Percentiles rank a stretch among this genome's conserved stretches.
Conservation (phyloP, 805 yeast species). For the Starmerella stigmatis region DNA sequence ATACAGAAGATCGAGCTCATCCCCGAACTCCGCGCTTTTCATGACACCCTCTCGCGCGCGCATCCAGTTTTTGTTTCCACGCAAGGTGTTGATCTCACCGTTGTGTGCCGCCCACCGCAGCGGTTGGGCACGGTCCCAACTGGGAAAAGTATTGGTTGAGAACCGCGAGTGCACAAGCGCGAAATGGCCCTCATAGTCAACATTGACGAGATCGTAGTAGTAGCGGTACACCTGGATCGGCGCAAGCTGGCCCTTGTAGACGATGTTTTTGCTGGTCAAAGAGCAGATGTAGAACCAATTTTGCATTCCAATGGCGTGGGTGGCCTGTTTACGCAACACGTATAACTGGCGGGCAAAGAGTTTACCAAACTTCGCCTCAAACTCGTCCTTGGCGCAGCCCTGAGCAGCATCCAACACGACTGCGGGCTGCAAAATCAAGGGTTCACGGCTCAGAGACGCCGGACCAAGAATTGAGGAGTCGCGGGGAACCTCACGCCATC, state of each 20-base stretch:
- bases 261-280: constrained; percentile 75
- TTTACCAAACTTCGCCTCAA: constrained; percentile 48
- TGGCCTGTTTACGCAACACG: constrained; percentile 77
- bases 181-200: constrained; percentile 88
- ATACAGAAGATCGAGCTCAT: constrained; percentile 77
- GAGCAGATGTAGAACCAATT: constrained; percentile 98
- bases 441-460: constrained; percentile 88
- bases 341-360: constrained; percentile 74
- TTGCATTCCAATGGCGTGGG: constrained; percentile 84
- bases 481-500: constrained; percentile 92
- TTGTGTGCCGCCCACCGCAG: constrained; percentile 95
- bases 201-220: constrained; percentile 84
- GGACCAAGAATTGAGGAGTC: constrained; percentile 93
- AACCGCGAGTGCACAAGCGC: constrained; percentile 95
- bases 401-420: constrained; percentile 53
- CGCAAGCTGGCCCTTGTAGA: constrained; percentile 94
- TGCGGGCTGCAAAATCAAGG: constrained; percentile 85
- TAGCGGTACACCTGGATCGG: constrained; percentile 93
- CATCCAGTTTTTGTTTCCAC: constrained; percentile 99
- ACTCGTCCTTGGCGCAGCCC: constrained; percentile 32
- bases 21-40: constrained; percentile 79
- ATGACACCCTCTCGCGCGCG: constrained; percentile 96
- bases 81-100: constrained; percentile 93
- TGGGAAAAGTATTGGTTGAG: constrained; percentile 96
- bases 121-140: constrained; percentile 99